Base-by-base conservation (phyloP, 169 alveolate genomes). In the Cryptosporidium sp. region DNA sequence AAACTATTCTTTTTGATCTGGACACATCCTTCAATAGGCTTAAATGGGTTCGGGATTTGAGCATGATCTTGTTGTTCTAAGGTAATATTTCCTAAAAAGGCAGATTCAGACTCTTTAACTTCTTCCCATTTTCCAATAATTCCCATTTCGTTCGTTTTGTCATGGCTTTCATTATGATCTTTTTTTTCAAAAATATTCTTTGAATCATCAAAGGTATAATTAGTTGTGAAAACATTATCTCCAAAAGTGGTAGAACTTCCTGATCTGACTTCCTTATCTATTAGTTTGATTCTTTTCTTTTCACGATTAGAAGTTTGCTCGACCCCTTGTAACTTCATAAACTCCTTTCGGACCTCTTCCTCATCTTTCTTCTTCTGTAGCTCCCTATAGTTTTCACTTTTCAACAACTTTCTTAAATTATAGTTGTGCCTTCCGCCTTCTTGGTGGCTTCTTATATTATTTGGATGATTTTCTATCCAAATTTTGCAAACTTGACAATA, bases 51-150 rank as follows among this genome's bases (percentile, higher is more conserved):
- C 1, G 5, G 23, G 10, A 8, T 12, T 37, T 26, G 53, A 35
- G 12, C 8, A 5, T 6, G 23, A 65, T 16, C 26, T 37, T 26
- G 72, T 14, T 51, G 14, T 29, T 65, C 14, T 33, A 37, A 29
- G 3, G 4, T 31, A 23, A 37, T 45, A 39, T 37, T 23, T 31
- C 51, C 37, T 39, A 16, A 31, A 33, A 42, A 80, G 3, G 60
- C 68, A 14, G 89, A 80, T 23, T 80, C 89, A 9, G 69, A 42
- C 33, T 21, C 48, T 8, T 60, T 29, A 18, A 80, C 89, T 33
- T 62, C 89, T 18, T 80, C 89, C 89, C 89, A 80, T 39, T 80
- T n/a, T 5, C 89, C 89, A 62, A 80, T 80, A 39, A 31, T 37
- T 52, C 72, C 72, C 72, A 29, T 29, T 12, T 61, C 60, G 1